Evolutionary conservation across 768 basidiomycete species (phyloP).

Genomic region (Russula dissimulans): DNA sequence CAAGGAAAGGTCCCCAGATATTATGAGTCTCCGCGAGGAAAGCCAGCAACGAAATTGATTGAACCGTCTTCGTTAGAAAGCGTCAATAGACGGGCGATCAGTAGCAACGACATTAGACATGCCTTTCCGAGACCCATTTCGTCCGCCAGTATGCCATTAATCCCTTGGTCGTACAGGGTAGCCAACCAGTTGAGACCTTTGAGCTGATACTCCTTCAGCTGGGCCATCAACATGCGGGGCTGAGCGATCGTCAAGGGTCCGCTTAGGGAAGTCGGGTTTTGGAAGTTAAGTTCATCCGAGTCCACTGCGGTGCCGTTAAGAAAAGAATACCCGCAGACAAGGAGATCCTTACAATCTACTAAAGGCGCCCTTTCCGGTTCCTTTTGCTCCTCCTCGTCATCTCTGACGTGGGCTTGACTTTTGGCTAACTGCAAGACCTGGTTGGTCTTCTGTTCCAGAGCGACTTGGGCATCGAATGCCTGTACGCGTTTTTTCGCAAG

Average conservation of each 20-base stretch:
- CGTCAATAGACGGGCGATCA: constrained; percentile 12
- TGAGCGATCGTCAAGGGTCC: constrained; percentile 82
- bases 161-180: constrained; percentile 96
- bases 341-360: constrained; percentile 54
- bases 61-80: constrained; percentile 62
- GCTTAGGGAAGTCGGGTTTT: constrained; percentile 88
- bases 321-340: neutral
- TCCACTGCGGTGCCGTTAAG: constrained; percentile 47
- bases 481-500: constrained; percentile 71
- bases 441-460: constrained; percentile 70
- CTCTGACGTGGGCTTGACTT: constrained; percentile 36
- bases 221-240: constrained; percentile 93
- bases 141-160: constrained; percentile 98
- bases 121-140: constrained; percentile 97
- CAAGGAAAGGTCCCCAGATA: constrained; percentile 98
- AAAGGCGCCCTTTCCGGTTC: constrained; percentile 35
- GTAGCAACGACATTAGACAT: constrained; percentile 19
- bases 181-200: constrained; percentile 98
- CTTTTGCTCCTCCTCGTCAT: constrained; percentile 31
- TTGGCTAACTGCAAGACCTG: constrained; percentile 66
- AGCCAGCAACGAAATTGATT: constrained; percentile 92
- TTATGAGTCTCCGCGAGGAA: constrained; percentile 96
- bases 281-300: constrained; percentile 97
- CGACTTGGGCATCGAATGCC: constrained; percentile 79
- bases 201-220: constrained; percentile 95